Evolutionary conservation across 2,329 filamentous ascomycete genomes (phyloP), one percentile per base, ranked within the genome.

Genomic region (Massarina eburnea): DNA sequence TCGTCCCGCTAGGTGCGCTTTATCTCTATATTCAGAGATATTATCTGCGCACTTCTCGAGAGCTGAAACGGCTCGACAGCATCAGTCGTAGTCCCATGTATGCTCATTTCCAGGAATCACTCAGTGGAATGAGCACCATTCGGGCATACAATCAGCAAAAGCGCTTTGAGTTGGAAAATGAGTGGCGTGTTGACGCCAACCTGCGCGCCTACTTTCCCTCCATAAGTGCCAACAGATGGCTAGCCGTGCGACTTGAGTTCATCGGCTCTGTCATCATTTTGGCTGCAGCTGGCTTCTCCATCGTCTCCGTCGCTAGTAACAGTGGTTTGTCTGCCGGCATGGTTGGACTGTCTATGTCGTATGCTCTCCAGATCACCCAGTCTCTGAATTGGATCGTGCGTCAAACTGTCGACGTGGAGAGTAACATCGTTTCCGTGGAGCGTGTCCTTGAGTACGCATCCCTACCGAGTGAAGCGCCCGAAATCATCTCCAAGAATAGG

Each of bases 361-460:
- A 97, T 73, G 94, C 91, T 30, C 80, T 99, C 53, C 90, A 96
- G 74, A 97, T 99, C 65, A 99, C 94, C 1, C 89, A 92, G 57
- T 96, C 91, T 27, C 81, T 99, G 62, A 99, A 97, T 76, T 99
- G 94, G 94, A 96, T 99, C 64, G 94, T 99, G 41, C 85, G 95
- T 48, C 94, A 99, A 73, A 96, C 91, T 0, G 94, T 99, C 26
- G 95, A 99, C 72, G 94, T 99, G n/a, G 95, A 99, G 78, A 97
- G 92, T n/a, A 99, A 99, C 72, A 99, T 99, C 64, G 92, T 99
- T 36, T 96, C 92, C 8, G 94, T 99, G 29, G 94, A 99, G 79
- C 88, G 94, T 64, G 91, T 99, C 38, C 84, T 99, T 39, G 95
- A 99, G 72, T 99, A 99, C 73, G 89, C 92, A 46, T 81, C 82